These are phyloP conservation scores for Agarophyton chilense DNA, from an alignment of 23 red algal species.

Conservation along the genomic window DNA sequence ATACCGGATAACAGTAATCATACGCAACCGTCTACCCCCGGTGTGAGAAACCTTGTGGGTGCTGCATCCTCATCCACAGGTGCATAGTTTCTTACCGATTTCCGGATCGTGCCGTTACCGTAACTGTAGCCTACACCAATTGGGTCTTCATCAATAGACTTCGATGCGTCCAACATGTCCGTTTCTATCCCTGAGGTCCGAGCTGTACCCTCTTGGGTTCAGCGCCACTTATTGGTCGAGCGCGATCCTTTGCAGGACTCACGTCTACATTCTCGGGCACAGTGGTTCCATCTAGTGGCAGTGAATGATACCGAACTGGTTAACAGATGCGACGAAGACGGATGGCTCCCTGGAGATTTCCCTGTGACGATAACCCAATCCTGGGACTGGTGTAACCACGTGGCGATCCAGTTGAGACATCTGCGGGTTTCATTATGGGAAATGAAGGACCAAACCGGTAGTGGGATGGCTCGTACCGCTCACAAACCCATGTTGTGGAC, in stretches of 20 bases:
- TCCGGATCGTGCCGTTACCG: no score
- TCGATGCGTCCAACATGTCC: no score
- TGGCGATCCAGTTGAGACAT: background rate
- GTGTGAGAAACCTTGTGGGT: no score
- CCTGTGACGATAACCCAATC: background rate
- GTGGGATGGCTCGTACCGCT: background rate
- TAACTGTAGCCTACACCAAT: no score
- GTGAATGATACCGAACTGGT: background rate
- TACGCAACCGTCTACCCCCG: no score
- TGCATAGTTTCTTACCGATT: no score
- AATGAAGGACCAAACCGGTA: background rate
- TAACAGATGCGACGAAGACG: background rate
- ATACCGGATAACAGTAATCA: no score
- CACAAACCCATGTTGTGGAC: background rate
- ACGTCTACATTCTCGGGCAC: background rate
- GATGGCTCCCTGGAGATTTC: background rate
- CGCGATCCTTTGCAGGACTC: background rate
- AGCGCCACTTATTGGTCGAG: background rate
- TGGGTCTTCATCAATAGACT: no score
- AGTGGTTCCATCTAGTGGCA: background rate
- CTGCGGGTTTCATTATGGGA: background rate
- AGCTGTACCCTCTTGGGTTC: background rate
- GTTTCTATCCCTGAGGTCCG: no score
- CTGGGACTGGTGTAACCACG: background rate
- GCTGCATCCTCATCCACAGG: no score